Conservation (phyloP, 192 early-diverging fungal species). For the Coemansia sp. region DNA sequence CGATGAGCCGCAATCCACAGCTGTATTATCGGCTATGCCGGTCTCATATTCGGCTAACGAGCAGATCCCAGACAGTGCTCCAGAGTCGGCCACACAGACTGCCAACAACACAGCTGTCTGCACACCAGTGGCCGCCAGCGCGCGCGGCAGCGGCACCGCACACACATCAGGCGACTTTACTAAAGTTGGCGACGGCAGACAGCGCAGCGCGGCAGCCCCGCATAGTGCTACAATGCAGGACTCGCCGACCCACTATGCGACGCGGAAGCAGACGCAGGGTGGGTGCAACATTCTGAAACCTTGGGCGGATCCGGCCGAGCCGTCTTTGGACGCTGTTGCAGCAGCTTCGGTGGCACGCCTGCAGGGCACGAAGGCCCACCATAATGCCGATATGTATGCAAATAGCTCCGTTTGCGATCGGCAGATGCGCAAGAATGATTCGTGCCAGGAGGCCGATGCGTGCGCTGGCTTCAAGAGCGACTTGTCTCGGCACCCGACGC, state of each 20-base stretch:
- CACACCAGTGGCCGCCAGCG: constrained; percentile 10
- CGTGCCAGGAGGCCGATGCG: background rate
- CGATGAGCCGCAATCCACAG: background rate
- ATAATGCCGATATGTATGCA: constrained; percentile 7
- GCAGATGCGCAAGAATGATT: constrained; percentile 16
- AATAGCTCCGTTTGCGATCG: constrained; percentile 21
- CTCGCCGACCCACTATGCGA: constrained; percentile 21
- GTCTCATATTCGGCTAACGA: background rate
- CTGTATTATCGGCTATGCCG: background rate
- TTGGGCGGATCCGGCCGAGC: background rate
- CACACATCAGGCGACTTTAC: background rate
- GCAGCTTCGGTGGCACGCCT: constrained; percentile 1
- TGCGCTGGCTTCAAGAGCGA: constrained; percentile 6
- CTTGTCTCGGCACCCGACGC: constrained; percentile 34
- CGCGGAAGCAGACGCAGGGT: background rate
- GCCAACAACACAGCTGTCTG: constrained; percentile 27
- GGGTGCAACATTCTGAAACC: background rate
- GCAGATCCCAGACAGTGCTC: background rate
- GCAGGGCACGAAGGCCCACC: background rate
- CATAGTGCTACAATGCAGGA: constrained; percentile 1
- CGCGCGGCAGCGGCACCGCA: background rate
- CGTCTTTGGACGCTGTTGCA: background rate
- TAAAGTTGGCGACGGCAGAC: background rate
- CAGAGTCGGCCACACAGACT: constrained; percentile 10
- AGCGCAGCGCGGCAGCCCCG: background rate